Conservation (phyloP, 108 stramenopile species). For the Fragilaria crotonensis region DNA sequence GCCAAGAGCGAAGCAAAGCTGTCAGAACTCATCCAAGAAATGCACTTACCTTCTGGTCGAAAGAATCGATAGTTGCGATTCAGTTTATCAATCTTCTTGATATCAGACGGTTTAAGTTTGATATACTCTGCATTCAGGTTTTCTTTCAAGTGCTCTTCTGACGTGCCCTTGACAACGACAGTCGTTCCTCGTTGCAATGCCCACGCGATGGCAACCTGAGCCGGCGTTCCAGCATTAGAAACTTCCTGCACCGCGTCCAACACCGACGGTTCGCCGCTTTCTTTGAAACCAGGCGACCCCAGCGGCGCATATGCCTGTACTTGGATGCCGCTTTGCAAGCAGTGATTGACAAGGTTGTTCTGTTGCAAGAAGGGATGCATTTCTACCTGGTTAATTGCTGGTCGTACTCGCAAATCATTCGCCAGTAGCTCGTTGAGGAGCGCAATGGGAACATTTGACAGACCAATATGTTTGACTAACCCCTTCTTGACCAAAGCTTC, state of each 20-base stretch:
- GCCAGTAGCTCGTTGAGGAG: conserved; percentile 72
- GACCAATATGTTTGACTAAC: conserved; percentile 65
- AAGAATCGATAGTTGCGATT: conserved; percentile 62
- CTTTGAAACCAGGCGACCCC: conserved; percentile 62
- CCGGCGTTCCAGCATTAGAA: conserved; percentile 42
- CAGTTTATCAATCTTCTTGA: conserved; percentile 43
- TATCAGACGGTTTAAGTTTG: conserved; percentile 35
- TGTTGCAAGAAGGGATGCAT: conserved; percentile 83
- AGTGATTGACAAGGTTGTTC: conserved; percentile 58
- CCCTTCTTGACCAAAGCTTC: conserved; percentile 68
- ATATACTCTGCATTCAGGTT: conserved; percentile 20
- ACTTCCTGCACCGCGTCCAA: conserved; percentile 35
- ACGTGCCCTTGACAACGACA: conserved; percentile 55
- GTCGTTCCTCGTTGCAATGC: conserved; percentile 57
- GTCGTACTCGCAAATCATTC: conserved; percentile 44
- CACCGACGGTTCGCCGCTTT: conserved; percentile 38
- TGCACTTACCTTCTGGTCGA: conserved; percentile 81
- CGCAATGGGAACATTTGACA: conserved; percentile 78
- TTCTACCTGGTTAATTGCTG: conserved; percentile 85
- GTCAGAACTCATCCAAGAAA: no score
- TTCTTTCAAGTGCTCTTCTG: conserved; percentile 38
- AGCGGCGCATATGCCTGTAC: conserved; percentile 84
- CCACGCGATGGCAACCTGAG: conserved; percentile 63
- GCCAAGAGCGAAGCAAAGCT: no score
- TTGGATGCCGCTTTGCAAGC: conserved; percentile 47